Base-by-base conservation (phyloP, 2,329 filamentous ascomycete genomes). In the Trichoderma sp. region DNA sequence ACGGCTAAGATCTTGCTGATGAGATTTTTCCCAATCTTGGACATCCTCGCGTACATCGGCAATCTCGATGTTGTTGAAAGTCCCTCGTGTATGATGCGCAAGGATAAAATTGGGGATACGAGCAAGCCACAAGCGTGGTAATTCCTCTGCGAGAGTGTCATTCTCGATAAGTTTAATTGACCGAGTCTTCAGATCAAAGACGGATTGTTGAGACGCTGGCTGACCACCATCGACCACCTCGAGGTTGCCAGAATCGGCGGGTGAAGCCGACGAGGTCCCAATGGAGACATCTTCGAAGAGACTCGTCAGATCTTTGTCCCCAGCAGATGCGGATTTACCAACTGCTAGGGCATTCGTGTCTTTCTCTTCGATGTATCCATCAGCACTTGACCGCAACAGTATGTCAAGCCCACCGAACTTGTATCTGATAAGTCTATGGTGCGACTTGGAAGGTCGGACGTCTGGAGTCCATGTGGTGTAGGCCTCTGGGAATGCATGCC, bases 401-500 rank as follows among this genome's bases (percentile, higher is more conserved):
- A 82, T 59, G 18, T 78, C 76, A 53, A 83, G 77, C 8, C 76
- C 79, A 0, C 85, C 90, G 78, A 94, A 90, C 0, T 83, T 76
- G 76, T 93, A 94, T 3, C 83, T 82, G 1, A 94, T 78, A 8
- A 94, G 79, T 2, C 92, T 86, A 79, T 94, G 91, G 76, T 94
- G 91, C 0, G 90, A 90, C 1, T 82, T 83, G 0, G 91, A 93
- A 0, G 86, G 85, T 63, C 85, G 86, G 0, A 91, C 88, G 1
- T 86, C 86, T 0, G 78, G 12, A 11, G 89, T 88, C 91, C 92
- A 94, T 0, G 86, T 89, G 0, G 93, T 94, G 79, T 93, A 91
- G 1, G 86, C 85, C 65, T 93, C 90, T 0, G 90, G 91, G 77
- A 94, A 94, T 0, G 89, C 87, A 78, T 94, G 91, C 0, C 92